phyloP scores from a whole-genome alignment of 768 basidiomycete genomes.

The Gloeophyllum trabeum region DNA sequence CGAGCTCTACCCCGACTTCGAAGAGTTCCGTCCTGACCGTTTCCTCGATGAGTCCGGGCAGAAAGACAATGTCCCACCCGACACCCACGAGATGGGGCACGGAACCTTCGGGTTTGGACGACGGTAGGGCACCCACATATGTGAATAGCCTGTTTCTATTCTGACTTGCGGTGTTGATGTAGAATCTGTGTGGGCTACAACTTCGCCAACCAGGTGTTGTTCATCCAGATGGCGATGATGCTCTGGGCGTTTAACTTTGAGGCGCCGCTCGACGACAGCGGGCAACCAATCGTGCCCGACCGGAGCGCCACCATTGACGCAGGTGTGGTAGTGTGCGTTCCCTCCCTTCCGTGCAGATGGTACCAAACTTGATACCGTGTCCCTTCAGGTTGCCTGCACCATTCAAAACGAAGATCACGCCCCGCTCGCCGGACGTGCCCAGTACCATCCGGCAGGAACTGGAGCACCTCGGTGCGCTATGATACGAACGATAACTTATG shows the following conservation, averaged over 20 bases:
- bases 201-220: constrained; percentile 21
- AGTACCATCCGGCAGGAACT: no score
- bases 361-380: not conserved
- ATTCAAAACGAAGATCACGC: not conserved
- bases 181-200: constrained; percentile 22
- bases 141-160: not conserved
- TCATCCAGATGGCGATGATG: constrained; percentile 19
- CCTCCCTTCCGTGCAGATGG: not conserved
- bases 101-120: constrained; percentile 18
- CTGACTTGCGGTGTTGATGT: not conserved
- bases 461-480: no score
- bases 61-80: constrained; percentile 9
- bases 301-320: constrained; percentile 5
- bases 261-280: constrained; percentile 5
- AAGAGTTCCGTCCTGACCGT: constrained; percentile 14
- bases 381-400: not conserved
- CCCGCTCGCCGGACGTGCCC: not conserved
- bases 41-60: constrained; percentile 15
- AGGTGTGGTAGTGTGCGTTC: constrained; percentile 12
- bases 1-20: constrained; percentile 14
- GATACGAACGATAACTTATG: no score
- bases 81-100: constrained; percentile 20
- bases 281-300: constrained; percentile 7
- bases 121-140: constrained; percentile 3
- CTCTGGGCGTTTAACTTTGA: constrained; percentile 16